Conservation (phyloP, 371 early-diverging fungal genomes). For the Rhizomucor miehei region DNA sequence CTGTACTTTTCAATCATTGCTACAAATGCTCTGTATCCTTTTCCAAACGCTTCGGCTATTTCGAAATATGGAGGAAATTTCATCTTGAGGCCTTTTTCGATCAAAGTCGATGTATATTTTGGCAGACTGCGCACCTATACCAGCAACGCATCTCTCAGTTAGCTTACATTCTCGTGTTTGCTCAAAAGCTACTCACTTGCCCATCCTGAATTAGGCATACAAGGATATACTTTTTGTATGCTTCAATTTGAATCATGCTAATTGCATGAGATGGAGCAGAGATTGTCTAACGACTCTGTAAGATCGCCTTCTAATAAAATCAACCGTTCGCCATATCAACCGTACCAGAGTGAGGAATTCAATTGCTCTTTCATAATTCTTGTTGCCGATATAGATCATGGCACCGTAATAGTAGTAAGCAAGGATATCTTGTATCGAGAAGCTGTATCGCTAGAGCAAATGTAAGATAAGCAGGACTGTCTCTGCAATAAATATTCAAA, state of each 20-base stretch:
- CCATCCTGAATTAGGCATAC: conserved; percentile 63
- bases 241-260: conserved; percentile 78
- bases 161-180: neutral
- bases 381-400: conserved; percentile 67
- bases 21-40: conserved; percentile 27
- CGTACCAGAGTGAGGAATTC: conserved; percentile 59
- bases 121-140: conserved; percentile 47
- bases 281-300: conserved; percentile 33
- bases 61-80: conserved; percentile 51
- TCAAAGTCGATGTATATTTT: conserved; percentile 57
- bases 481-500: neutral
- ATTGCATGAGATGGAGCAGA: conserved; percentile 60
- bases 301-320: neutral
- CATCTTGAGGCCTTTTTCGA: conserved; percentile 48
- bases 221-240: conserved; percentile 69
- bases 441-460: conserved; percentile 19
- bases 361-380: conserved; percentile 62
- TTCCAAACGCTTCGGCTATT: conserved; percentile 59
- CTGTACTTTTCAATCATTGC: conserved; percentile 30
- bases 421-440: conserved; percentile 56
- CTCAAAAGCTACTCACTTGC: conserved; percentile 20
- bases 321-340: neutral
- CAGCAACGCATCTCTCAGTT: neutral
- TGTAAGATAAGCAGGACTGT: neutral
- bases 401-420: conserved; percentile 82